Evolutionary conservation across 2,329 filamentous ascomycete species (phyloP).

Genomic region (Fusarium beomiforme): DNA sequence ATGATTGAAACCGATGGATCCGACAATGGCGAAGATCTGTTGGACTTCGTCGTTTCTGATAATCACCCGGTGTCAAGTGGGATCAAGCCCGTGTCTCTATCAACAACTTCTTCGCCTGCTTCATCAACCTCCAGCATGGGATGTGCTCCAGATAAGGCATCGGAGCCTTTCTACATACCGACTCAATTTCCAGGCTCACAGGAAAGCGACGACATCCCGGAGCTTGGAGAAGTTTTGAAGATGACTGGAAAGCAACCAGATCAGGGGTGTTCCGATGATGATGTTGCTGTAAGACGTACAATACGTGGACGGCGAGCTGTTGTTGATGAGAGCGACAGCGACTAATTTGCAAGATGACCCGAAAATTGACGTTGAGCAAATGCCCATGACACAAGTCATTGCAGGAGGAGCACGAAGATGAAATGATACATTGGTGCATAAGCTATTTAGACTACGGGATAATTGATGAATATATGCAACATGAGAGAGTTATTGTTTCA

Average conservation of each 20-base stretch:
- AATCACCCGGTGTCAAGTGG: slow-evolving; percentile 54
- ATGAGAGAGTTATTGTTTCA: not conserved
- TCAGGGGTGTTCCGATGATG: slow-evolving; percentile 31
- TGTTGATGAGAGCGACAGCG: slow-evolving; percentile 46
- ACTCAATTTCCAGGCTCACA: slow-evolving; percentile 53
- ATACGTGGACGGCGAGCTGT: slow-evolving; percentile 43
- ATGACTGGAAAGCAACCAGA: not conserved
- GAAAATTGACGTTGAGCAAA: not conserved
- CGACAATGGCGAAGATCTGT: slow-evolving; percentile 60
- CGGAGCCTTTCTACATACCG: slow-evolving; percentile 52
- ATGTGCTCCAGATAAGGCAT: slow-evolving; percentile 6
- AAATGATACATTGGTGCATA: slow-evolving; percentile 24
- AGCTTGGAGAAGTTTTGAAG: slow-evolving; percentile 45
- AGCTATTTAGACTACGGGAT: slow-evolving; percentile 30
- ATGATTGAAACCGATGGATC: slow-evolving; percentile 57
- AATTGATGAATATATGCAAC: slow-evolving; percentile 28
- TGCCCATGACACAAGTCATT: not conserved
- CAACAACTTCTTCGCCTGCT: slow-evolving; percentile 33
- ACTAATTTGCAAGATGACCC: slow-evolving; percentile 38
- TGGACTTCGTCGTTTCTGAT: slow-evolving; percentile 67
- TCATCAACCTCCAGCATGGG: slow-evolving; percentile 34
- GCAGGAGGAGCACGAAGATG: slow-evolving; percentile 5
- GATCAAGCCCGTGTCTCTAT: slow-evolving; percentile 45
- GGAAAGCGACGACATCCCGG: slow-evolving; percentile 53
- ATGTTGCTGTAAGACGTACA: slow-evolving; percentile 25